Evolutionary conservation across 23 red algal genomes (phyloP).

Genomic region (Rhodosorus marinus): DNA sequence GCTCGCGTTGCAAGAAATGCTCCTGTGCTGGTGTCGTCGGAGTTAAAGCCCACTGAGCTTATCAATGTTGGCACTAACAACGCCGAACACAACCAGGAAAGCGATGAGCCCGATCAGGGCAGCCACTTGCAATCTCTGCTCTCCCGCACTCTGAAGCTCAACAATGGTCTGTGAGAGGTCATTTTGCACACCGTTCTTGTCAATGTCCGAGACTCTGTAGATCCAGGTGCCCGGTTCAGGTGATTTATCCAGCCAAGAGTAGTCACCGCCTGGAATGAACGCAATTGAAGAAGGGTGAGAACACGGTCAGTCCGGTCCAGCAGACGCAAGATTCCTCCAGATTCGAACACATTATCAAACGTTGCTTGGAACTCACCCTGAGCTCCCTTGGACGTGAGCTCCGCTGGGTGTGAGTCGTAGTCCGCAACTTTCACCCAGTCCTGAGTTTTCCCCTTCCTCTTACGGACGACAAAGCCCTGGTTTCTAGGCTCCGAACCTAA

Average conservation of each 20-base stretch:
- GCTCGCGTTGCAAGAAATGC: too few relatives aligned
- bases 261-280: slow-evolving; percentile 45
- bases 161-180: slow-evolving; percentile 69
- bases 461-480: slow-evolving; percentile 59
- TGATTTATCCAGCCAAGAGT: slow-evolving; percentile 37
- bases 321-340: too few relatives aligned
- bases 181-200: slow-evolving; percentile 24
- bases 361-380: too few relatives aligned
- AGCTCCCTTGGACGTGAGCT: slow-evolving; percentile 54
- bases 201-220: slow-evolving; percentile 74
- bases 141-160: slow-evolving; percentile 49
- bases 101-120: slow-evolving; percentile 35
- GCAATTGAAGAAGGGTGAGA: too few relatives aligned
- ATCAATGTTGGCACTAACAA: too few relatives aligned
- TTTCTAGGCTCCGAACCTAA: slow-evolving; percentile 70
- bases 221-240: slow-evolving; percentile 63
- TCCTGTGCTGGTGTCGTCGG: too few relatives aligned
- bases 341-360: too few relatives aligned
- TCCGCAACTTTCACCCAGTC: slow-evolving; percentile 55
- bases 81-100: slow-evolving; percentile 14
- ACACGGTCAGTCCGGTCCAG: too few relatives aligned
- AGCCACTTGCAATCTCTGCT: slow-evolving; percentile 35
- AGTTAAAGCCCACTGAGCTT: too few relatives aligned
- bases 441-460: slow-evolving; percentile 27
- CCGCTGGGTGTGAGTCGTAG: slow-evolving; percentile 41